Percentiles rank a stretch among this genome's conserved stretches.
Evolutionary conservation across 441 rosid species (phyloP).

Genomic region (Gossypium trilobum): DNA sequence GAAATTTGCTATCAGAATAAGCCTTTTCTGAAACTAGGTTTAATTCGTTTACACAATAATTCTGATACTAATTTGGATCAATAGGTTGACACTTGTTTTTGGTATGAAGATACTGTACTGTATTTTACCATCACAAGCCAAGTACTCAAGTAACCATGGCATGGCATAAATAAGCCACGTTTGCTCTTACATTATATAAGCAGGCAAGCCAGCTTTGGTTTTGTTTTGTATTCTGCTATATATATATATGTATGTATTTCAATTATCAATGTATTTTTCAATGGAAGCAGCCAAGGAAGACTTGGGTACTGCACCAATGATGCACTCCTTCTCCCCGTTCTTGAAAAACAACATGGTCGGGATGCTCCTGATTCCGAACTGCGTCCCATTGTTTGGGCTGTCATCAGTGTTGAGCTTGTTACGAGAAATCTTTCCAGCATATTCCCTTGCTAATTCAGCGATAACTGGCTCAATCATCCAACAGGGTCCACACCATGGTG

Average conservation of each 20-base stretch:
- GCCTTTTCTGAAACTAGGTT: too few relatives aligned
- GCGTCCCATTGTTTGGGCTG: conserved; percentile 41
- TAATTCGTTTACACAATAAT: too few relatives aligned
- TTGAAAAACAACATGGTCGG: conserved; percentile 62
- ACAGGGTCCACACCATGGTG: conserved; percentile 73
- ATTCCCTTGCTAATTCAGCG: conserved; percentile 51
- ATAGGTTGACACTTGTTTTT: not conserved
- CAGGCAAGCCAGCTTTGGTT: not conserved
- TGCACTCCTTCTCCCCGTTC: conserved; percentile 53
- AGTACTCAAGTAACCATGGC: not conserved
- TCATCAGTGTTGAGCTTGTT: conserved; percentile 59
- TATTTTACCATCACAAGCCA: not conserved
- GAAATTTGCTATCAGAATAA: too few relatives aligned
- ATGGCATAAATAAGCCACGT: too few relatives aligned
- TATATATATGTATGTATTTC: not conserved
- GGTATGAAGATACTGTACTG: not conserved
- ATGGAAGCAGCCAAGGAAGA: conserved; percentile 42
- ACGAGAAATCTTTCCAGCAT: conserved; percentile 46
- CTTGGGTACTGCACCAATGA: conserved; percentile 61
- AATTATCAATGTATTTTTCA: conserved; percentile 41
- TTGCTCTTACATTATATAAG: too few relatives aligned
- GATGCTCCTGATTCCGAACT: conserved; percentile 55
- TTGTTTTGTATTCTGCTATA: not conserved
- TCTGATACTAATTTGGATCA: too few relatives aligned
- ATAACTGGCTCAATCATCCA: conserved; percentile 56